A percentile compares a stretch with the other conserved stretches of the same genome.
These are phyloP conservation scores for Saprolegnia diclina DNA, from an alignment of 352 stramenopile genomes.

Conservation along the genomic window DNA sequence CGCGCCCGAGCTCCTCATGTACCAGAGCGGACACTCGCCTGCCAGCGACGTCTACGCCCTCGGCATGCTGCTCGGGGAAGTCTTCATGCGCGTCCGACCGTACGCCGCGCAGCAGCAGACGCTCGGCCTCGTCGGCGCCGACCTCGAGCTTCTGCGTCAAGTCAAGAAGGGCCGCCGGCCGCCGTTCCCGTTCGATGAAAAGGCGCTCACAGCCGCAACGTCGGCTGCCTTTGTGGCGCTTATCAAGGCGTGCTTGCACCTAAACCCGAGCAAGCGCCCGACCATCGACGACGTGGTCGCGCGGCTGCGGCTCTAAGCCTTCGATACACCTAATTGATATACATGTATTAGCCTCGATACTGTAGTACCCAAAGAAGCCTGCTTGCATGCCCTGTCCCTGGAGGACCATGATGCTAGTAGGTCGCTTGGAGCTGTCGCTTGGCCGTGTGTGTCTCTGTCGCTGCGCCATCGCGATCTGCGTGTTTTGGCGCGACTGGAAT, in stretches of 20 bases:
- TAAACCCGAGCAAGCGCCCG: conserved; percentile 8
- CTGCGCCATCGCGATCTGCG: too few relatives aligned
- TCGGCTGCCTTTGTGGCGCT: neutral
- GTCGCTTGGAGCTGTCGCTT: too few relatives aligned
- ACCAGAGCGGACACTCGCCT: neutral
- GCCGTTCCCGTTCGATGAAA: conserved; percentile 1
- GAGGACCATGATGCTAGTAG: too few relatives aligned
- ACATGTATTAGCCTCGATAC: too few relatives aligned
- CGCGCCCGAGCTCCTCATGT: neutral
- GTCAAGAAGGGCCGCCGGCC: neutral
- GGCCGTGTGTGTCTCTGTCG: too few relatives aligned
- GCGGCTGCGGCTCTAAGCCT: neutral
- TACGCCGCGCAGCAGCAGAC: neutral
- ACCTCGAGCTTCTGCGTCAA: neutral
- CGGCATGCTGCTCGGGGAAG: conserved; percentile 17
- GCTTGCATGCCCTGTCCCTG: too few relatives aligned
- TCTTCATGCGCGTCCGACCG: neutral
- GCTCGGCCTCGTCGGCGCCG: neutral
- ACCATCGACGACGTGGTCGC: conserved; percentile 16
- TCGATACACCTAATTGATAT: neutral
- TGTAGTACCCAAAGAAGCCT: too few relatives aligned
- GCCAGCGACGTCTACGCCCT: conserved; percentile 11
- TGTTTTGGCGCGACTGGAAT: neutral
- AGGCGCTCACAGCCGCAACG: neutral
- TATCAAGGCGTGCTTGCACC: conserved; percentile 9